Evolutionary conservation across 2,329 filamentous ascomycete species (phyloP), one percentile per base, ranked within the genome.

Genomic region (Fusarium floridanum): DNA sequence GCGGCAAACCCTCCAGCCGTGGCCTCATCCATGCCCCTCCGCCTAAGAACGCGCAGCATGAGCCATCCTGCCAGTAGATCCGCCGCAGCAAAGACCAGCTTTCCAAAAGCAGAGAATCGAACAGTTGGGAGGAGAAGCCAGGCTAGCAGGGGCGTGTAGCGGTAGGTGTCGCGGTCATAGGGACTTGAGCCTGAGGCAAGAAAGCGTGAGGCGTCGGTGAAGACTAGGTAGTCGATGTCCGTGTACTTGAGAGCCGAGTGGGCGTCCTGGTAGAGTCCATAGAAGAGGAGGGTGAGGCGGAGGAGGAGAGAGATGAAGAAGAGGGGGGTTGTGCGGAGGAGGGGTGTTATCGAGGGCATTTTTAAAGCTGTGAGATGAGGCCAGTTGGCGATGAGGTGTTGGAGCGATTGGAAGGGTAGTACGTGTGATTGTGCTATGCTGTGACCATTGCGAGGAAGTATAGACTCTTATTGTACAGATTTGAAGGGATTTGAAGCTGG

Each of bases 161-260:
- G 93, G 86, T 99, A 99, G 0, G 97, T 99, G 80, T 97, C 96
- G 64, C 97, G 91, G 45, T 90, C 89, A 82, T 99, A 99, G 2
- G 97, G 97, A 0, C 94, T 94, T 56, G 85, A 84, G 5, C 90
- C 90, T n/a, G 84, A 86, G 5, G 91, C 85, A 50, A 94, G 84
- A 83, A 93, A 96, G 74, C 94, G 93, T 3, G 97, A 91, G 29
- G 97, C 97, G 82, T 98, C 96, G 59, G 97, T 98, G 87, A 99
- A 99, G 82, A 99, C 97, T 75, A 95, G 91, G 84, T 99, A 99
- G 87, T 99, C 97, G 79, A 99, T 98, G 84, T 99, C 97, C 61
- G 97, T 99, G 86, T 98, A 99, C 85, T 98, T 98, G 80, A 99
- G 86, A 16, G 96, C 92, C 9, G 95, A 97, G 84, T 95, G 89